phyloP scores from a whole-genome alignment of 768 basidiomycete genomes.

The Galerina marginata region DNA sequence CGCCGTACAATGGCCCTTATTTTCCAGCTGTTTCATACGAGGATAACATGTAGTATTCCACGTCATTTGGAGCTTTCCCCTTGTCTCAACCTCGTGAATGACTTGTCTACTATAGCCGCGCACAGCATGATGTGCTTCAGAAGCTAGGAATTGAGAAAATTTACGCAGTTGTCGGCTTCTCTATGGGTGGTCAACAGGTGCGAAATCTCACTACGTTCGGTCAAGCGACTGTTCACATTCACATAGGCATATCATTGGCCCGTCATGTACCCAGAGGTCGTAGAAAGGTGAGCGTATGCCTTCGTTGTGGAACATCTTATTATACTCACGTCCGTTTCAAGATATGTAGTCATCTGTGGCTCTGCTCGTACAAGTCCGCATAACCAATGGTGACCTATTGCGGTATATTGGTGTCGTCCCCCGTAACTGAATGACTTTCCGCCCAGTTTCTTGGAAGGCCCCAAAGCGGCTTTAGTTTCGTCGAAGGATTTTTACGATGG shows the following conservation, averaged over 20 bases:
- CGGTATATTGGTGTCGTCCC: background rate
- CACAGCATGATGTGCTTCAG: conserved; percentile 59
- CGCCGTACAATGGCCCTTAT: conserved; percentile 62
- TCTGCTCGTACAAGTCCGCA: conserved; percentile 58
- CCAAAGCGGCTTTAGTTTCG: conserved; percentile 56
- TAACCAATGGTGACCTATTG: conserved; percentile 50
- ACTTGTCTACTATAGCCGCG: conserved; percentile 41
- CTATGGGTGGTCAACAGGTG: conserved; percentile 64
- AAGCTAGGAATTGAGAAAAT: conserved; percentile 51
- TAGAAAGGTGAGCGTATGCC: conserved; percentile 43
- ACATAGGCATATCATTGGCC: conserved; percentile 57
- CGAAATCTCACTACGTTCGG: background rate
- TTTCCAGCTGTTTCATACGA: conserved; percentile 62
- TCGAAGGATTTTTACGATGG: conserved; percentile 64
- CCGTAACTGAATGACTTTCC: background rate
- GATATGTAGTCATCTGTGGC: conserved; percentile 53
- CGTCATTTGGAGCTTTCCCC: background rate
- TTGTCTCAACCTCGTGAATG: background rate
- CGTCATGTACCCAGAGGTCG: conserved; percentile 57
- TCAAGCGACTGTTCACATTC: background rate
- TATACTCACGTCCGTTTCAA: conserved; percentile 22
- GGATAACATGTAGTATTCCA: conserved; percentile 56
- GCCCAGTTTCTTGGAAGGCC: conserved; percentile 63
- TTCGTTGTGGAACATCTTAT: conserved; percentile 4
- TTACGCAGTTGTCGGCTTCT: conserved; percentile 57